Evolutionary conservation across 768 basidiomycete species (phyloP), one percentile per base, ranked within the genome.

Genomic region (Boletus fagicola): DNA sequence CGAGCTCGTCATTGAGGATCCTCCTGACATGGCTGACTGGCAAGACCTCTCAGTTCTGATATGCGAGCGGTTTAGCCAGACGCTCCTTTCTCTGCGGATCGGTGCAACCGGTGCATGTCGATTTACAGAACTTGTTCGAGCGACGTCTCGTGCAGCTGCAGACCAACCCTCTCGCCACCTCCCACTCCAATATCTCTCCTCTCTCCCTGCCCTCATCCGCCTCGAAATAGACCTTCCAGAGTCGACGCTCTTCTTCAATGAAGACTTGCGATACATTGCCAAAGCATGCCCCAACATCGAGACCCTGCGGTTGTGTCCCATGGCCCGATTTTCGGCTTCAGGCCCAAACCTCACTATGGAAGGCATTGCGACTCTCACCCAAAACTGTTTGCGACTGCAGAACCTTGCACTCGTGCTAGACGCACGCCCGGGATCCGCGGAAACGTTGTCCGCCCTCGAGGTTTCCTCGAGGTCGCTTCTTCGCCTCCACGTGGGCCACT

Each of bases 181-280:
- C 26, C 80, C 86, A 18, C 77, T 92, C 51, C 81, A 85, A 60
- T 73, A 81, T 56, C 70, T 92, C 26, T 73, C 75, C 20, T 74
- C 74, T 42, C 77, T 92, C 31, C 80, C 82, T 24, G 71, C 69
- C 42, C 77, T 92, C 54, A 65, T 74, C 31, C 82, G 84, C n/a
- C 76, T 92, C 46, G 88, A 89, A 38, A 79, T 91, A 54, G 90
- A 92, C 68, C 84, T 92, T 56, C 87, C 90, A 13, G 88, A 90
- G 67, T 90, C 88, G 5, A 77, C 83, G 52, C 73, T 88, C 55
- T 86, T 91, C 72, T 75, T 78, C 52, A 78, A 83, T 28, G 70
- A 76, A 49, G 90, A 92, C 70, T 68, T 91, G 58, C 74, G 75
- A 51, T 78, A 76, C 58, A 66, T 90, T 7, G 83, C 86, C 16